These are phyloP conservation scores for Rhodamnia argentea DNA, from an alignment of 345 rosid species.

Conservation along the genomic window DNA sequence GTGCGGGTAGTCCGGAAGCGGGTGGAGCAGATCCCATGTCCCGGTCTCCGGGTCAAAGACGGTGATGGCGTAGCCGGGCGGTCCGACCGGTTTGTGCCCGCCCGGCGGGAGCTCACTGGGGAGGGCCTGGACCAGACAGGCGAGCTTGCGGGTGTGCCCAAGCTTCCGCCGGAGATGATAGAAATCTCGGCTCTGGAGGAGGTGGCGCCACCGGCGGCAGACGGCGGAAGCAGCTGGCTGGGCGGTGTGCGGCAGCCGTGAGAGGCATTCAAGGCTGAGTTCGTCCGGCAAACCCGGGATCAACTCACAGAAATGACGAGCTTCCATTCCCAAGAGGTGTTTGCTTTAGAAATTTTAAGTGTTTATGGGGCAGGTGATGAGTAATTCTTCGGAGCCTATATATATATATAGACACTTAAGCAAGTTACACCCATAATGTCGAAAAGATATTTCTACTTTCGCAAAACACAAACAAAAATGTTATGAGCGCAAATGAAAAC, in stretches of 20 bases:
- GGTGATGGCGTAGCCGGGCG: slow-evolving; percentile 16
- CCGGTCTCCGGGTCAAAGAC: slow-evolving; percentile 20
- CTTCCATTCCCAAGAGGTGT: neutral
- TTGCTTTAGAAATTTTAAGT: neutral
- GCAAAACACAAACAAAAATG: neutral
- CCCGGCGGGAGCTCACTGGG: neutral
- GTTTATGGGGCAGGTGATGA: neutral
- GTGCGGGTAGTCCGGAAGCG: slow-evolving; percentile 21
- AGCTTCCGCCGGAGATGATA: slow-evolving; percentile 18
- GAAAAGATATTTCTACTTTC: neutral
- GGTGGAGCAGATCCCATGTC: slow-evolving; percentile 23
- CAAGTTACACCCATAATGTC: too few relatives aligned
- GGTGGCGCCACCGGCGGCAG: slow-evolving; percentile 25
- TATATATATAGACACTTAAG: too few relatives aligned
- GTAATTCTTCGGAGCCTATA: neutral
- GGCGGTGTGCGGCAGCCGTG: slow-evolving; percentile 23
- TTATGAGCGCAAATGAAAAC: too few relatives aligned
- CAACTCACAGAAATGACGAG: slow-evolving; percentile 2
- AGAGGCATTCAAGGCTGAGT: slow-evolving; percentile 29
- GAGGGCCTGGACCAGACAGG: slow-evolving; percentile 24
- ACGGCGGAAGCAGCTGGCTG: slow-evolving; percentile 25
- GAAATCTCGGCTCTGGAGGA: slow-evolving; percentile 18
- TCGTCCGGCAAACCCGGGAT: slow-evolving; percentile 38
- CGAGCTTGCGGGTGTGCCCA: slow-evolving; percentile 15
- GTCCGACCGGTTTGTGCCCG: slow-evolving; percentile 3